Evolutionary conservation across 306 rosid species (phyloP).

Genomic region (Fragaria ananassa): DNA sequence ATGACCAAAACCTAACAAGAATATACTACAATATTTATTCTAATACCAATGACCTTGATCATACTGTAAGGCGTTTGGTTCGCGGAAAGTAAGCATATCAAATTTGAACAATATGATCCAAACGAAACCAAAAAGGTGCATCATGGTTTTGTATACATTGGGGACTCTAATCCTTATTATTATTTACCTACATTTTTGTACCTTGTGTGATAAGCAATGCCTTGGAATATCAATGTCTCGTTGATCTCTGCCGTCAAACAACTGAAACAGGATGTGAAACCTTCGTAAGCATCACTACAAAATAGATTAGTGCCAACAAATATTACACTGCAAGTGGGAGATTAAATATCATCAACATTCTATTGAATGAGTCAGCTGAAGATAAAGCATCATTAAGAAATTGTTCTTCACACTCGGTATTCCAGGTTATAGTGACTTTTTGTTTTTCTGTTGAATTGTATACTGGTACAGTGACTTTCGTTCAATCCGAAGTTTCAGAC

Average conservation of each 20-base stretch:
- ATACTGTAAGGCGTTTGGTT: too few species aligned
- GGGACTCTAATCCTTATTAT: not conserved
- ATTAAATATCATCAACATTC: not conserved
- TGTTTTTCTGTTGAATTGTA: not conserved
- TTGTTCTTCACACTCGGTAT: not conserved
- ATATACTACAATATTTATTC: too few species aligned
- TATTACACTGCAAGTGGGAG: conserved; percentile 4
- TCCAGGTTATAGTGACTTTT: not conserved
- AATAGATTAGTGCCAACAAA: not conserved
- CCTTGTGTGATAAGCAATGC: not conserved
- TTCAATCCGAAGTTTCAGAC: conserved; percentile 2
- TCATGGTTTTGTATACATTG: not conserved
- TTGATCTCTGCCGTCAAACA: not conserved
- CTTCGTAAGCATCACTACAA: not conserved
- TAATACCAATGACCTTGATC: too few species aligned
- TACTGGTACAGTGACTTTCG: not conserved
- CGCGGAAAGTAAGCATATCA: too few species aligned
- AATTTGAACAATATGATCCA: not conserved
- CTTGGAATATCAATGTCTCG: not conserved
- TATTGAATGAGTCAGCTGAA: conserved; percentile 4
- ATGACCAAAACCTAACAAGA: too few species aligned
- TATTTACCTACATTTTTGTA: not conserved
- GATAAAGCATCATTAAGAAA: not conserved
- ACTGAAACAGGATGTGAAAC: not conserved
- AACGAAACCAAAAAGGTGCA: not conserved